phyloP scores from a whole-genome alignment of 306 rosid genomes.

The Vicia villosa region DNA sequence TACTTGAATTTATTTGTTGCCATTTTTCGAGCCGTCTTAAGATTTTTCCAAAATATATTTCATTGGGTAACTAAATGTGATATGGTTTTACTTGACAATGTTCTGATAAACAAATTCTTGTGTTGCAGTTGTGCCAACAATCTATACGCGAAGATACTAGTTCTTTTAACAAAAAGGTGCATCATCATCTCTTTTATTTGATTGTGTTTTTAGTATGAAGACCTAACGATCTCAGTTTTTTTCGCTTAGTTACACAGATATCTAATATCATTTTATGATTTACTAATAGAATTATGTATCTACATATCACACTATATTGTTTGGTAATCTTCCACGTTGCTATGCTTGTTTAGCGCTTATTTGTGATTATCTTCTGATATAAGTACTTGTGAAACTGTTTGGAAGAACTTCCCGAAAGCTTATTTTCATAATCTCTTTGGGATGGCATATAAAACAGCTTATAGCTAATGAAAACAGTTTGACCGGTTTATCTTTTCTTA shows the following conservation, averaged over 20 bases:
- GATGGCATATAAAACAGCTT: background rate
- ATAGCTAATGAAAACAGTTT: background rate
- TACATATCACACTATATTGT: background rate
- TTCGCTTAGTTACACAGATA: background rate
- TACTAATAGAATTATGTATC: background rate
- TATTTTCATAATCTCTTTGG: background rate
- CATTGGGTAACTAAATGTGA: background rate
- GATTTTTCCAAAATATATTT: slow-evolving; percentile 17
- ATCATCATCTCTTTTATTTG: slow-evolving; percentile 29
- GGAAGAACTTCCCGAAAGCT: too few species aligned
- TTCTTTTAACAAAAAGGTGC: slow-evolving; percentile 48
- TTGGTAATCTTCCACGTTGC: too few species aligned
- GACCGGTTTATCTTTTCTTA: background rate
- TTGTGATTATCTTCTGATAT: background rate
- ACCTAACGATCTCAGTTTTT: background rate
- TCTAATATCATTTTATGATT: slow-evolving; percentile 2
- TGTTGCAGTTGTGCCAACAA: slow-evolving; percentile 63
- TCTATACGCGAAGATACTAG: slow-evolving; percentile 43
- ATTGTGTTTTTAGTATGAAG: background rate
- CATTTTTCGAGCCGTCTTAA: background rate
- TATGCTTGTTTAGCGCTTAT: background rate
- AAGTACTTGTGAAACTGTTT: too few species aligned
- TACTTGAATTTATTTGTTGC: slow-evolving; percentile 19
- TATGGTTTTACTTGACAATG: slow-evolving; percentile 32
- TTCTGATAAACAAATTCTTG: slow-evolving; percentile 31